Percentiles rank a stretch among this genome's conserved stretches.
Evolutionary conservation across 805 yeast species (phyloP).

Genomic region (Saccharomycopsis sp.): DNA sequence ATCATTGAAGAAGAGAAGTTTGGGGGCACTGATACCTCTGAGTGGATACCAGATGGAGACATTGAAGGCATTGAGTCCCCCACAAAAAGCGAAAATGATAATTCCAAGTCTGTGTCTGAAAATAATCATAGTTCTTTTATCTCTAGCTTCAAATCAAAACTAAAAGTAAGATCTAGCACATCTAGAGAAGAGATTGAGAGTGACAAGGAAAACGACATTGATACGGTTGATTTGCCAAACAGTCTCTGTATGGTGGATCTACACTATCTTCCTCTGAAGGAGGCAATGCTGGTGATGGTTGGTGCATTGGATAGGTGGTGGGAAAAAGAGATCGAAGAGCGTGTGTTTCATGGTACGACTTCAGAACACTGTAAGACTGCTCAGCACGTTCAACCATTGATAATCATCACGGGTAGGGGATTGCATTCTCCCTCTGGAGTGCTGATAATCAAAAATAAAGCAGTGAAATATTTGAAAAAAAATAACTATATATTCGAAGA

Average conservation of each 20-base stretch:
- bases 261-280: conserved; percentile 44
- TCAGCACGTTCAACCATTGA: conserved; percentile 36
- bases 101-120: background rate
- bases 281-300: conserved; percentile 37
- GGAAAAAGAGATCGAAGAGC: conserved; percentile 41
- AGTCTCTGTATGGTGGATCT: conserved; percentile 38
- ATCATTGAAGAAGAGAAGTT: conserved; percentile 7
- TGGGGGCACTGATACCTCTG: conserved; percentile 15
- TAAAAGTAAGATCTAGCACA: conserved; percentile 11
- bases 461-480: conserved; percentile 33
- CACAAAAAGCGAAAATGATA: too few relatives aligned
- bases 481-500: background rate
- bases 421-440: conserved; percentile 56
- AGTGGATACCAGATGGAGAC: background rate
- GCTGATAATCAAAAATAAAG: conserved; percentile 40
- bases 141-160: background rate
- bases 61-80: background rate
- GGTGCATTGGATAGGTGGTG: conserved; percentile 51
- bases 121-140: background rate
- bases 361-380: conserved; percentile 32
- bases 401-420: conserved; percentile 63
- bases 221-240: background rate
- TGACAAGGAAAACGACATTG: background rate
- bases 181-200: background rate
- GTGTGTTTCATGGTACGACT: conserved; percentile 38